Conservation (phyloP, 495 filamentous ascomycete genomes). For the Beverwykella pulmonaria region DNA sequence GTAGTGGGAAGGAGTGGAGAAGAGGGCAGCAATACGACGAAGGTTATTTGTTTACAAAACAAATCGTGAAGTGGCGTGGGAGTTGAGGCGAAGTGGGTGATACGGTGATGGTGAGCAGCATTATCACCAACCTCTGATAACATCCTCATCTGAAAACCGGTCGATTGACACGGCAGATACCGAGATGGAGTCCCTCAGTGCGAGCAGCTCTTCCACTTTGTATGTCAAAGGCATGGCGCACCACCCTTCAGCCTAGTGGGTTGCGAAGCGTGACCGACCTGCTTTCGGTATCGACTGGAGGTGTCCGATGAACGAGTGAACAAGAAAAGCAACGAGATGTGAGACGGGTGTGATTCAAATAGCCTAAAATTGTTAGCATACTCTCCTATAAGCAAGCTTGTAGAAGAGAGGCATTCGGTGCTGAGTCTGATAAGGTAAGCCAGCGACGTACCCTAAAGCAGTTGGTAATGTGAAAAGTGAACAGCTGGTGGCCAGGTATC, state of each 20-base stretch:
- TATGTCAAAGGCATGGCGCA: conserved; percentile 34
- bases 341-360: conserved; percentile 37
- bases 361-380: conserved; percentile 17
- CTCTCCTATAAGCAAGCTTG: not conserved
- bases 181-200: conserved; percentile 41
- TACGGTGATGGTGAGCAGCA: not conserved
- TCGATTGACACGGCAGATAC: conserved; percentile 49
- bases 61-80: not conserved
- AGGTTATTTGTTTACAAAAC: not conserved
- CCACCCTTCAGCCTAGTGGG: not conserved
- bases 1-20: not conserved
- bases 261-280: not conserved
- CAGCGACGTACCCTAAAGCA: conserved; percentile 26
- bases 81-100: not conserved
- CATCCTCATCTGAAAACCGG: conserved; percentile 74
- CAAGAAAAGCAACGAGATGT: conserved; percentile 25
- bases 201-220: conserved; percentile 42
- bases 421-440: not conserved
- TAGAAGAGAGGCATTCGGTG: not conserved
- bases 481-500: conserved; percentile 34
- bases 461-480: conserved; percentile 18
- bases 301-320: conserved; percentile 3
- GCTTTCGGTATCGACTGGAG: not conserved
- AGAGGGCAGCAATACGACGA: not conserved
- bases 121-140: conserved; percentile 55